phyloP scores from a whole-genome alignment of 2,329 filamentous ascomycete genomes.

The Chaetomium globosum region DNA sequence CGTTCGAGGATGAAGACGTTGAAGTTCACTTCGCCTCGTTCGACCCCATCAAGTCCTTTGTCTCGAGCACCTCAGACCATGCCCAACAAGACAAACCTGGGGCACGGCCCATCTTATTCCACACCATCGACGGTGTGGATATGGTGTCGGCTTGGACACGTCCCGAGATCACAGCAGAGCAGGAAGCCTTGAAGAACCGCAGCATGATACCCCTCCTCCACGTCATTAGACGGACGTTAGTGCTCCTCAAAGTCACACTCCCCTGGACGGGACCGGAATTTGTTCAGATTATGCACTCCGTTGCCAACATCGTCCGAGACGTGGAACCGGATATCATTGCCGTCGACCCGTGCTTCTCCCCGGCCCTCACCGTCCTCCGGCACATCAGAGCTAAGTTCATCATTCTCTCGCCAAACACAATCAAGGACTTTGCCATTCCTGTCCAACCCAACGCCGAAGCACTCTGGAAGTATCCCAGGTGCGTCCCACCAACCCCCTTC shows the following conservation, averaged over 20 bases:
- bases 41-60: not conserved
- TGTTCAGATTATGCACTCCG: conserved; percentile 4
- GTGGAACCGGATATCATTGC: not conserved
- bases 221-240: not conserved
- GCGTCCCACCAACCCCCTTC: not conserved
- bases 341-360: conserved; percentile 16
- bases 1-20: conserved; percentile 7
- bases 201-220: conserved; percentile 2
- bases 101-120: conserved; percentile 12
- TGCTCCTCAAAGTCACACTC: conserved; percentile 15
- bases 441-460: conserved; percentile 15
- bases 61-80: not conserved
- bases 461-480: conserved; percentile 20
- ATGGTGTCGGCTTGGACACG: conserved; percentile 12
- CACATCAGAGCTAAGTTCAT: not conserved
- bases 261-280: conserved; percentile 10
- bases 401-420: conserved; percentile 18
- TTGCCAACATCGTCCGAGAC: not conserved
- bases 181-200: not conserved
- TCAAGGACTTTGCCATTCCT: conserved; percentile 23
- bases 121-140: conserved; percentile 6
- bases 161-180: conserved; percentile 15
- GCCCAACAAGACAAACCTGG: conserved; percentile 2
- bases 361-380: conserved; percentile 5
- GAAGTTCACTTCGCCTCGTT: conserved; percentile 20